Evolutionary conservation across 78 protist genomes (phyloP).

Genomic region (Isochrysis galbana): DNA sequence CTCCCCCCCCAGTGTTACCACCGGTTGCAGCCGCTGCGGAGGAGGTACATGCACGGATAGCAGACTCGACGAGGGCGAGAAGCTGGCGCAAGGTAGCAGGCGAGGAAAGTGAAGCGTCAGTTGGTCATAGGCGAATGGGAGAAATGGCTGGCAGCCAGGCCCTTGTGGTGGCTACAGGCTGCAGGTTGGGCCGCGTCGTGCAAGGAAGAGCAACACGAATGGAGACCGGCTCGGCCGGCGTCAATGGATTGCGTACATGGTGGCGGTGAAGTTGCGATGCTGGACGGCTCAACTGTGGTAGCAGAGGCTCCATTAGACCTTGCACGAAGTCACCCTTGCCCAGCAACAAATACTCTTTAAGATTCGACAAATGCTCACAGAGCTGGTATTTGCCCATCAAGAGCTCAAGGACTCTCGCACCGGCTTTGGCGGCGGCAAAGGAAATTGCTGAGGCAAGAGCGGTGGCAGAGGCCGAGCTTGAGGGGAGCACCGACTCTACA

Average conservation of each 20-base stretch:
- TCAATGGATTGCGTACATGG: too few relatives aligned
- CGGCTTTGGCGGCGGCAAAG: too few relatives aligned
- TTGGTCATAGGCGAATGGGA: too few relatives aligned
- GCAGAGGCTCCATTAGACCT: conserved; percentile 67
- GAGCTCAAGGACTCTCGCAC: too few relatives aligned
- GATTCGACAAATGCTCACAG: conserved; percentile 53
- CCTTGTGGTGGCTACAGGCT: too few relatives aligned
- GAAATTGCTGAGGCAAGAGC: too few relatives aligned
- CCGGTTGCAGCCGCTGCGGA: neutral
- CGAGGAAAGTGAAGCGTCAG: too few relatives aligned
- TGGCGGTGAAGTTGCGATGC: conserved; percentile 37
- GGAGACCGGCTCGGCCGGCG: too few relatives aligned
- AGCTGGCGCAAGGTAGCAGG: conserved; percentile 49
- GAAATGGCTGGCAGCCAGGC: too few relatives aligned
- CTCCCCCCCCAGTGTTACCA: neutral
- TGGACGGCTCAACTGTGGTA: conserved; percentile 43
- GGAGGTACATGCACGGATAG: conserved; percentile 40
- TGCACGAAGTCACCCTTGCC: conserved; percentile 86
- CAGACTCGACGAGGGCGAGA: conserved; percentile 51
- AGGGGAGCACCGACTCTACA: conserved; percentile 26
- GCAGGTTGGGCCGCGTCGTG: too few relatives aligned
- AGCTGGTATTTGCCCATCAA: conserved; percentile 51
- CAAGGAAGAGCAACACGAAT: too few relatives aligned
- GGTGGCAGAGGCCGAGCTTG: neutral
- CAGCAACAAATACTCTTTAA: conserved; percentile 65